These are phyloP conservation scores for Suillus plorans DNA, from an alignment of 768 basidiomycete genomes.

Conservation along the genomic window DNA sequence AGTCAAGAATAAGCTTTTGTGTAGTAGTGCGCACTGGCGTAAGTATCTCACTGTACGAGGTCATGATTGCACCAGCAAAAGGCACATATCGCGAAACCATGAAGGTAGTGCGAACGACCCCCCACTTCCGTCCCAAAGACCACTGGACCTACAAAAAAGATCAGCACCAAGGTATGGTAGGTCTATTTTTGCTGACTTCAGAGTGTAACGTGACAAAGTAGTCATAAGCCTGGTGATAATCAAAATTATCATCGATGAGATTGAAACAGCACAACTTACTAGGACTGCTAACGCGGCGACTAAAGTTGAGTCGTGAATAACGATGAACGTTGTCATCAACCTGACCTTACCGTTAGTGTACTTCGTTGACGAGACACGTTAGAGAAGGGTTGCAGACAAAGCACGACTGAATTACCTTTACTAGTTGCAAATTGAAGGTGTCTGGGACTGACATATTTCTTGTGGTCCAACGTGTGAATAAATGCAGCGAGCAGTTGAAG, in stretches of 20 bases:
- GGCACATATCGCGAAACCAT: constrained; percentile 8
- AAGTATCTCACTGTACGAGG: background rate
- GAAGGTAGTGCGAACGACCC: constrained; percentile 1
- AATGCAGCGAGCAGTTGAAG: background rate
- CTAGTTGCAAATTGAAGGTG: background rate
- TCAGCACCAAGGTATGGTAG: background rate
- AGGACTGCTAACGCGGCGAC: background rate
- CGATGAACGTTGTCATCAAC: background rate
- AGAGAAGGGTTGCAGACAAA: background rate
- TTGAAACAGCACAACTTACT: background rate
- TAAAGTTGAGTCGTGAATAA: background rate
- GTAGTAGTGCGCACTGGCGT: background rate
- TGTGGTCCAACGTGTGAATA: background rate
- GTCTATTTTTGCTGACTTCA: background rate
- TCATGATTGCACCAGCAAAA: constrained; percentile 7
- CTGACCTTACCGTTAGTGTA: background rate
- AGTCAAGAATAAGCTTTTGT: background rate
- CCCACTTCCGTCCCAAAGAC: constrained; percentile 10
- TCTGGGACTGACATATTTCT: background rate
- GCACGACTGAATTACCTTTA: background rate
- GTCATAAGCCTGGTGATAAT: background rate
- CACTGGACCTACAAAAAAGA: constrained; percentile 17
- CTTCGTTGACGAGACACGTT: background rate
- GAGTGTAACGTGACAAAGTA: background rate
- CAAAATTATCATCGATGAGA: background rate